These are phyloP conservation scores for Calocera cornea DNA, from an alignment of 768 basidiomycete species.

Conservation along the genomic window DNA sequence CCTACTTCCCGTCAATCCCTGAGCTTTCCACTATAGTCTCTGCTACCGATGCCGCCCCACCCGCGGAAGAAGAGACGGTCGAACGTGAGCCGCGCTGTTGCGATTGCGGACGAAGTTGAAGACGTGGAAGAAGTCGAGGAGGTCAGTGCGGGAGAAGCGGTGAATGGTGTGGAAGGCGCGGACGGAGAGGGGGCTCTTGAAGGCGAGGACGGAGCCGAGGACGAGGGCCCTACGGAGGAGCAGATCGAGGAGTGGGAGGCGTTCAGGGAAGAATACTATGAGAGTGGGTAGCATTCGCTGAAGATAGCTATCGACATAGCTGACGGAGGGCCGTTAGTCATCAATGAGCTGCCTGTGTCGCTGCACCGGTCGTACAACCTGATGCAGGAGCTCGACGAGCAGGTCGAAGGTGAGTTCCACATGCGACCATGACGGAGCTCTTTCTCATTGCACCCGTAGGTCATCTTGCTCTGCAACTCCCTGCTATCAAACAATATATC, in stretches of 20 bases:
- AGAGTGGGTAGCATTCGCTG: slow-evolving; percentile 35
- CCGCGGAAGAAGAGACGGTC: slow-evolving; percentile 1
- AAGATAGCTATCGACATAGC: neutral
- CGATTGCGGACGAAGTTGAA: neutral
- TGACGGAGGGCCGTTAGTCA: slow-evolving; percentile 31
- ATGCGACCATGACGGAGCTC: neutral
- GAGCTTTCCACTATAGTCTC: neutral
- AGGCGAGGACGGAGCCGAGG: slow-evolving; percentile 12
- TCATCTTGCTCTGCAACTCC: slow-evolving; percentile 31
- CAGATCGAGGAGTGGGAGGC: slow-evolving; percentile 59
- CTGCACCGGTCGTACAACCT: slow-evolving; percentile 57
- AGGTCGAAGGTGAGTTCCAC: slow-evolving; percentile 37
- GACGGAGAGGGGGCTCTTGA: slow-evolving; percentile 1
- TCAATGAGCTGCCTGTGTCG: slow-evolving; percentile 66
- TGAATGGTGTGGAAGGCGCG: neutral
- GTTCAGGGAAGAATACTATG: slow-evolving; percentile 66
- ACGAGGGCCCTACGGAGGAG: slow-evolving; percentile 29
- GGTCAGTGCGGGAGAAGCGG: neutral
- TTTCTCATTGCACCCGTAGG: slow-evolving; percentile 19
- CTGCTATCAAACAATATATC: slow-evolving; percentile 38
- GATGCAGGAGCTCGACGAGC: slow-evolving; percentile 58
- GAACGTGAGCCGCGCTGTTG: neutral
- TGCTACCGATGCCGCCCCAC: neutral
- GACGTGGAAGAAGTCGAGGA: neutral
- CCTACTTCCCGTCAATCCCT: neutral